phyloP scores from a whole-genome alignment of 441 rosid species.

The Corymbia citriodora region DNA sequence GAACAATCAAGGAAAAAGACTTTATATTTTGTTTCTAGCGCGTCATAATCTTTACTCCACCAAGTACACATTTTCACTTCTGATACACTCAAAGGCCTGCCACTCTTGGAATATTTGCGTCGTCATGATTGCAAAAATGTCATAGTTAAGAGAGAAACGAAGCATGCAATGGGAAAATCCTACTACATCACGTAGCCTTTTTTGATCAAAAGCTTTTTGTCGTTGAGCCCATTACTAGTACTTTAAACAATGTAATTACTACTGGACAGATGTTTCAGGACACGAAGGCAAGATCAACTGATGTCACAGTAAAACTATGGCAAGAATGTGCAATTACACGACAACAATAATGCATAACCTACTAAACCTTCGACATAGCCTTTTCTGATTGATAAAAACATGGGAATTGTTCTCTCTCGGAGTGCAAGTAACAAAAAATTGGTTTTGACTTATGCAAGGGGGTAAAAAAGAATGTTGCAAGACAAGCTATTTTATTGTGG shows the following conservation, averaged over 20 bases:
- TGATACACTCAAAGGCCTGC: neutral
- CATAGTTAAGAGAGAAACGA: neutral
- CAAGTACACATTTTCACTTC: neutral
- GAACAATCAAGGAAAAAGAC: neutral
- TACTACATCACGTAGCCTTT: neutral
- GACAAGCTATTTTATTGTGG: neutral
- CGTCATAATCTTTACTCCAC: neutral
- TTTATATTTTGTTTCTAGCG: neutral
- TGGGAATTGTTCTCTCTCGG: neutral
- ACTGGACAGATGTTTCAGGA: neutral
- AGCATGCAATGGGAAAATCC: neutral
- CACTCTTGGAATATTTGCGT: neutral
- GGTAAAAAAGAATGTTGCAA: neutral
- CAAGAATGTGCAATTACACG: neutral
- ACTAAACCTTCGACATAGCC: neutral
- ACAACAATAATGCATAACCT: neutral
- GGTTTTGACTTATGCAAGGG: neutral
- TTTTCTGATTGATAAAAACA: neutral
- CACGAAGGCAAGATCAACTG: neutral
- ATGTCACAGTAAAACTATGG: neutral
- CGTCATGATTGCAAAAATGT: neutral
- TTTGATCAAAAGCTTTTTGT: neutral
- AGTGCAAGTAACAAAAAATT: neutral
- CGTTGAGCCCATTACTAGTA: neutral
- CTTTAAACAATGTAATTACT: neutral